Percentiles rank a stretch among this genome's conserved stretches.
These are phyloP conservation scores for Chrysosporium keratinophilum DNA, from an alignment of 2,329 filamentous ascomycete species.

Conservation along the genomic window DNA sequence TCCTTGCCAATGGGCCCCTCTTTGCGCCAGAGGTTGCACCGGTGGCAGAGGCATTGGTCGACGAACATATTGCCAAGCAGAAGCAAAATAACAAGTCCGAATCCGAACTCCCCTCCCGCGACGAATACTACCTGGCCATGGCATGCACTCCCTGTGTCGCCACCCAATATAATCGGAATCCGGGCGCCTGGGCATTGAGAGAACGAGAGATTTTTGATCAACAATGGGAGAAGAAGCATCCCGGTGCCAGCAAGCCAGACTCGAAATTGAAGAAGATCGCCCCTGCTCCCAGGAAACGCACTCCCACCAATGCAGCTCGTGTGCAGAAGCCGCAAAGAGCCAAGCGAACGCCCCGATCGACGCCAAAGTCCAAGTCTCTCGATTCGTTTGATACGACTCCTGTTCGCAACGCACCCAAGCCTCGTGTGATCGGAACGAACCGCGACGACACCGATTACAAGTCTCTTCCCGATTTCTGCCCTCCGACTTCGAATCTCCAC, in stretches of 20 bases:
- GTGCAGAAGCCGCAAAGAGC: constrained; percentile 21
- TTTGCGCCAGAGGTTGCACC: constrained; percentile 28
- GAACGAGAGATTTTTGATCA: constrained; percentile 35
- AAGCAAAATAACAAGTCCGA: constrained; percentile 27
- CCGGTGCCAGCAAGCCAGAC: background rate
- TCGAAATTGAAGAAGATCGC: constrained; percentile 33
- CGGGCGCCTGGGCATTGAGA: constrained; percentile 34
- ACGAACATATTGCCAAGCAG: constrained; percentile 31
- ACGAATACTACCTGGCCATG: constrained; percentile 36
- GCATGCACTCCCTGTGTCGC: constrained; percentile 37
- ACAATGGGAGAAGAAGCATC: constrained; percentile 31
- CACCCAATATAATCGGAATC: constrained; percentile 36
- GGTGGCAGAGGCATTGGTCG: constrained; percentile 31
- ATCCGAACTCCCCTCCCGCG: constrained; percentile 34
- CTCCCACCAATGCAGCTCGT: constrained; percentile 20
- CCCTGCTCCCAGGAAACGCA: constrained; percentile 28
- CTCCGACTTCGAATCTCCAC: constrained; percentile 56
- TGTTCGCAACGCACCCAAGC: constrained; percentile 33
- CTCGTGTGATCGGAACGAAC: constrained; percentile 46
- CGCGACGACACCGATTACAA: constrained; percentile 75
- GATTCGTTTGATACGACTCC: constrained; percentile 31
- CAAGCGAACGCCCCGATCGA: constrained; percentile 34
- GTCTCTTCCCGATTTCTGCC: constrained; percentile 60
- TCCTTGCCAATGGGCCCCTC: constrained; percentile 32
- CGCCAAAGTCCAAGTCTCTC: constrained; percentile 30